Conservation (phyloP, 768 basidiomycete species). For the Kwoniella botswanensis region DNA sequence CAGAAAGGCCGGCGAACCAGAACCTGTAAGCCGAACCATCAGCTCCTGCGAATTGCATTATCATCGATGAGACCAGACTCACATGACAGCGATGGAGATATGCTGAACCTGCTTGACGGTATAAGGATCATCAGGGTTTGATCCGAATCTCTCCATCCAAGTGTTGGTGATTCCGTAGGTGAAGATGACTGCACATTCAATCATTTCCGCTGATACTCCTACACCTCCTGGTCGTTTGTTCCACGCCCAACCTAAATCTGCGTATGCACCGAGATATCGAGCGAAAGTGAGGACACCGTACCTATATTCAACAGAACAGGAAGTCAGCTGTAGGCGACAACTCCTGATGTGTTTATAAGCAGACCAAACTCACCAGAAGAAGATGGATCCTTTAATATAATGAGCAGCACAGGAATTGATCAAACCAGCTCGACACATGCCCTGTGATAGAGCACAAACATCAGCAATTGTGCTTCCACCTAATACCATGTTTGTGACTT, state of each 20-base stretch:
- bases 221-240: constrained; percentile 61
- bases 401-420: constrained; percentile 79
- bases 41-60: background rate
- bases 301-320: background rate
- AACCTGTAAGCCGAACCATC: constrained; percentile 67
- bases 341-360: background rate
- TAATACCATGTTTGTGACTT: constrained; percentile 1
- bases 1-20: constrained; percentile 87
- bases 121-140: constrained; percentile 76
- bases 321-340: background rate
- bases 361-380: constrained; percentile 66
- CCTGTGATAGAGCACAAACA: constrained; percentile 52
- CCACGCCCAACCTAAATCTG: constrained; percentile 94
- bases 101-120: constrained; percentile 93
- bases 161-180: constrained; percentile 87
- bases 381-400: constrained; percentile 83
- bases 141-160: constrained; percentile 97
- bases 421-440: constrained; percentile 79
- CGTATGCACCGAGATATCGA: constrained; percentile 90
- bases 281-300: constrained; percentile 87
- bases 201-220: constrained; percentile 56
- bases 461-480: background rate
- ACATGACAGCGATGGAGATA: constrained; percentile 78
- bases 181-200: constrained; percentile 67
- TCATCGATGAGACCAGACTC: constrained; percentile 17